Evolutionary conservation across 179 eudicot genomes (phyloP), one percentile per base, ranked within the genome.

Genomic region (Spergularia azorica): DNA sequence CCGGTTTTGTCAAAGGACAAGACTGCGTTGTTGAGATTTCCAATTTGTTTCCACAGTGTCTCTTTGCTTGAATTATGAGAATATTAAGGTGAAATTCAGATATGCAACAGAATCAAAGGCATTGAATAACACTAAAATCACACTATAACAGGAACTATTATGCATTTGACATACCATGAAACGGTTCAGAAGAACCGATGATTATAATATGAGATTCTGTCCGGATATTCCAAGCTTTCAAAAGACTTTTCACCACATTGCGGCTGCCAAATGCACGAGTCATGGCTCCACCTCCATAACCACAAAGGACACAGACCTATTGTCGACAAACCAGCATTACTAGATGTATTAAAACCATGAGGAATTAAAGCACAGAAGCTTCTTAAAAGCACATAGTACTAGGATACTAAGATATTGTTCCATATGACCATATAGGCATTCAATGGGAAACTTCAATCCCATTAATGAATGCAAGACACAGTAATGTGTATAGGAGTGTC

Each of bases 271-370:
- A 79, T 63, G 91, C 91, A 39, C 86, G 85, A 55, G 91, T 88
- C 89, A 88, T 86, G 74, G 88, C 91, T 61, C 91, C 91, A 72
- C 77, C 91, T 75, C 88, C 89, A 79, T 88, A 88, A 48, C 91
- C 91, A 77, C 91, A 88, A 32, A 88, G 88, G 66, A 88, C 91
- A 77, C 91, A 88, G 20, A 77, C 91, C 91, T 88, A 63, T 32
- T 41, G 62, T 67, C 65, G 65, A 70, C 78, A n/a, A 52, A 77
- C 61, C 8, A 46, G 62, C 70, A 68, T 17, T 63, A 57, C 64
- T 41, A 69, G 54, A 69, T 32, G 9, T n/a, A 32, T 14, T 50
- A 59, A 68, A 32, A 32, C 67, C 52, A 52, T 13, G 26, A 60
- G 20, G 4, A 17, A 2, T 6, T 14, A 79, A 38, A 52, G n/a